Percentiles rank a stretch among this genome's conserved stretches.
Evolutionary conservation across 768 basidiomycete species (phyloP).

Genomic region (Cantharellus cinnabarinus): DNA sequence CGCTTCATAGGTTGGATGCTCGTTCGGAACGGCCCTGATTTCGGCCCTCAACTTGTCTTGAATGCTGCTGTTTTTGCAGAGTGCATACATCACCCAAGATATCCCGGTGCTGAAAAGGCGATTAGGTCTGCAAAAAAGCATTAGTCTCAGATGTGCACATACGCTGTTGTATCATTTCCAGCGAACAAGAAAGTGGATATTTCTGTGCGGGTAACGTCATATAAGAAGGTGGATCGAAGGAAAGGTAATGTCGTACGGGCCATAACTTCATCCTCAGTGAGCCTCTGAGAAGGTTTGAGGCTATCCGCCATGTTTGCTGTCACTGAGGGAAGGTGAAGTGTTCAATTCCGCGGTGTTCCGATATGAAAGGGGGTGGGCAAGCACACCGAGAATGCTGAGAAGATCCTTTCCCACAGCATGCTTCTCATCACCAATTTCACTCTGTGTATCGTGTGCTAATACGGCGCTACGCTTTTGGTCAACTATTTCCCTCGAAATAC

Average conservation of each 20-base stretch:
- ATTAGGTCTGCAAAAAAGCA: conserved; percentile 10
- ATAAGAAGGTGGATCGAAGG: background rate
- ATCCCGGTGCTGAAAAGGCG: conserved; percentile 16
- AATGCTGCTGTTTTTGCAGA: conserved; percentile 28
- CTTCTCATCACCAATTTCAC: background rate
- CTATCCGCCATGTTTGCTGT: conserved; percentile 19
- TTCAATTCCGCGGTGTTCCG: background rate
- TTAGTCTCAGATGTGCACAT: background rate
- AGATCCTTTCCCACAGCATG: background rate
- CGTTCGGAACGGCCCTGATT: conserved; percentile 19
- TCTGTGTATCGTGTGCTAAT: too few species aligned
- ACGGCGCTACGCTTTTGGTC: background rate
- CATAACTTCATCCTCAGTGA: conserved; percentile 18
- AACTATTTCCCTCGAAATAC: too few species aligned
- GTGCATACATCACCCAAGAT: conserved; percentile 17
- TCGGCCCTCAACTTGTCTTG: conserved; percentile 36
- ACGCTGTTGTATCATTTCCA: background rate
- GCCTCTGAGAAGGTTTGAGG: conserved; percentile 13
- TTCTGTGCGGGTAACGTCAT: background rate
- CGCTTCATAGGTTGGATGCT: conserved; percentile 9
- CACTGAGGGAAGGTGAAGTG: conserved; percentile 10
- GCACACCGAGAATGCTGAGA: background rate
- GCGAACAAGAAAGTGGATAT: background rate
- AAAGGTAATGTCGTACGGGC: conserved; percentile 11
- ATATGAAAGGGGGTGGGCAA: background rate